These are phyloP conservation scores for Orbilia javanica DNA, from an alignment of 2,329 filamentous ascomycete genomes.

Conservation along the genomic window DNA sequence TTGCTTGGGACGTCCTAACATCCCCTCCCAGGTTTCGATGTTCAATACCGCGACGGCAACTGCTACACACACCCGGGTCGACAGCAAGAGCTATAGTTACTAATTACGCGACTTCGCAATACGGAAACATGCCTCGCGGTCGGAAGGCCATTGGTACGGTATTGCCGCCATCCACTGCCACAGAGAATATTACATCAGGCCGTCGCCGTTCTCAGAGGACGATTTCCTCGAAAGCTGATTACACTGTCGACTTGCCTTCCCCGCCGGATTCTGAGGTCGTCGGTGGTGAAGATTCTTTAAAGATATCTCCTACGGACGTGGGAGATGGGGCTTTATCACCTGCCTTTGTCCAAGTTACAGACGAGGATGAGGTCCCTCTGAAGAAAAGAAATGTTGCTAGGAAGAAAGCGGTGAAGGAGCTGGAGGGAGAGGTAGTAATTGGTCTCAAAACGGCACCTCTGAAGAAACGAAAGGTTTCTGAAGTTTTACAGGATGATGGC, in stretches of 20 bases:
- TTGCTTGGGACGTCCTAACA: not conserved
- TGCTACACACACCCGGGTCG: not conserved
- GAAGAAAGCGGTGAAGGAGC: not conserved
- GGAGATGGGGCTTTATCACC: conserved; percentile 38
- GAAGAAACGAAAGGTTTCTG: conserved; percentile 29
- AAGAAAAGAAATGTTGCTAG: conserved; percentile 11
- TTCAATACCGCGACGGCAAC: not conserved
- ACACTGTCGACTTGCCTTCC: conserved; percentile 23
- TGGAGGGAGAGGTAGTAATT: not conserved
- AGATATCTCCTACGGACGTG: conserved; percentile 20
- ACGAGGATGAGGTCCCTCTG: not conserved
- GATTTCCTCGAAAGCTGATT: conserved; percentile 24
- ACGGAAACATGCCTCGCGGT: conserved; percentile 24
- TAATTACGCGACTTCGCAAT: not conserved
- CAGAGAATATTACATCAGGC: not conserved
- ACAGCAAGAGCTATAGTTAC: not conserved
- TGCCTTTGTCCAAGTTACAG: not conserved
- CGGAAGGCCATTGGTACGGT: not conserved
- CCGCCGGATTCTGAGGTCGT: conserved; percentile 25
- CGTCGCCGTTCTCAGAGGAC: conserved; percentile 17
- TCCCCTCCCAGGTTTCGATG: not conserved
- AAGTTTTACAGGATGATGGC: conserved; percentile 5
- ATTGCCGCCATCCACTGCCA: not conserved
- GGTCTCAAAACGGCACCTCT: not conserved
- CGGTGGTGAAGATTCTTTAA: conserved; percentile 21